phyloP scores from a whole-genome alignment of 257 asterid genomes.

The Gentiana straminea region DNA sequence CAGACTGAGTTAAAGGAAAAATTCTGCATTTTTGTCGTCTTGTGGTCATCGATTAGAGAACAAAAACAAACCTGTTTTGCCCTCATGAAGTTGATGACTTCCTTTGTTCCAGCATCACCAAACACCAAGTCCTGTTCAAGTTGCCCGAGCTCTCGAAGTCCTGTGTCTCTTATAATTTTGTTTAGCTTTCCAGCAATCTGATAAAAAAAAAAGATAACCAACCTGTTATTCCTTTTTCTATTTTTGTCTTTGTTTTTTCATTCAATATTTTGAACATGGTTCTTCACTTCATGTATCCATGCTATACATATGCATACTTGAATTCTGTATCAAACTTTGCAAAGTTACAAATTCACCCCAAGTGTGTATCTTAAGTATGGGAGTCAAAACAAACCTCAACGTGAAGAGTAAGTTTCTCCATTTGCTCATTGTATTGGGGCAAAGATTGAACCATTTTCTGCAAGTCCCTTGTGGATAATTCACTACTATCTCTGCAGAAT shows the following conservation, averaged over 20 bases:
- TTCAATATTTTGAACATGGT: too few species aligned
- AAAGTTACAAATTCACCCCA: too few species aligned
- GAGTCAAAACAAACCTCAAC: slow-evolving; percentile 56
- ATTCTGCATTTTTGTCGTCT: too few species aligned
- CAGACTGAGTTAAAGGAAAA: too few species aligned
- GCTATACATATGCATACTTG: too few species aligned
- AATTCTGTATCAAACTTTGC: too few species aligned
- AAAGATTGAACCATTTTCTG: slow-evolving; percentile 98
- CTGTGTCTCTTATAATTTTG: slow-evolving; percentile 41
- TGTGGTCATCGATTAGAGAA: too few species aligned
- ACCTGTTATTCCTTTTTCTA: neutral
- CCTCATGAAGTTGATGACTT: slow-evolving; percentile 68
- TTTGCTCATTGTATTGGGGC: slow-evolving; percentile 90
- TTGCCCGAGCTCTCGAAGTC: slow-evolving; percentile 91
- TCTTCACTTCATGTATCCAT: too few species aligned
- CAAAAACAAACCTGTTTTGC: slow-evolving; percentile 39
- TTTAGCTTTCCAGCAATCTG: slow-evolving; percentile 95
- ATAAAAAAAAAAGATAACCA: slow-evolving; percentile 11
- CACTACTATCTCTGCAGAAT: slow-evolving; percentile 68
- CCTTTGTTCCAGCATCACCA: slow-evolving; percentile 99
- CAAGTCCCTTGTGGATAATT: slow-evolving; percentile 83
- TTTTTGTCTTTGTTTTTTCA: neutral
- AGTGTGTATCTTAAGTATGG: too few species aligned
- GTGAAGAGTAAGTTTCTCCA: slow-evolving; percentile 83
- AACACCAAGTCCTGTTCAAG: slow-evolving; percentile 97